These are phyloP conservation scores for Polygonum maritimum DNA, from an alignment of 148 eudicot genomes.

Conservation along the genomic window DNA sequence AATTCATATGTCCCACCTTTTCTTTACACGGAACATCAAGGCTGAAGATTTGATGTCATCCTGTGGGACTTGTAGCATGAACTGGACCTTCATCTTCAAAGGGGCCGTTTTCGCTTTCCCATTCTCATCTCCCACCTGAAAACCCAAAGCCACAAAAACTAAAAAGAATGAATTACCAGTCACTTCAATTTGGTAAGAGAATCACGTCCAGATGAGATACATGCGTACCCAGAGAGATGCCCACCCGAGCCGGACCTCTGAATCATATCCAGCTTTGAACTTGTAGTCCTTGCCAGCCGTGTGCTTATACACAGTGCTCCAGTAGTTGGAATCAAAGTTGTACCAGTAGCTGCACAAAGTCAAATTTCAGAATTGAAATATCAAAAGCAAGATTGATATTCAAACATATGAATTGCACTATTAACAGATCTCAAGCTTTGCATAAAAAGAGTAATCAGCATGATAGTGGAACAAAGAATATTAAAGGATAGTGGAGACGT, in stretches of 20 bases:
- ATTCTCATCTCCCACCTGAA: constrained; percentile 79
- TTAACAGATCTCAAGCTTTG: no score
- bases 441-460: no score
- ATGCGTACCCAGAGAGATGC: constrained; percentile 91
- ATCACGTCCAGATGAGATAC: not conserved
- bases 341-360: constrained; percentile 67
- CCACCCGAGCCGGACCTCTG: constrained; percentile 83
- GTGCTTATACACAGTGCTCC: constrained; percentile 92
- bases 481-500: no score
- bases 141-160: not conserved
- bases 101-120: constrained; percentile 88
- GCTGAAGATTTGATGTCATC: constrained; percentile 70
- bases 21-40: constrained; percentile 85
- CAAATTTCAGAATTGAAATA: not conserved
- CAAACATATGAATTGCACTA: no score
- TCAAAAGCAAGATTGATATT: not conserved
- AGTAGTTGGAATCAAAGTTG: constrained; percentile 67
- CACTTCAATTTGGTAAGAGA: not conserved
- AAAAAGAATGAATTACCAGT: not conserved
- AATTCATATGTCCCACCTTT: constrained; percentile 83
- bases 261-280: constrained; percentile 94
- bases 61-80: constrained; percentile 96
- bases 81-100: constrained; percentile 77
- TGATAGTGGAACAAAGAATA: no score
- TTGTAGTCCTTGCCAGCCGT: constrained; percentile 84